A percentile compares a stretch with the other conserved stretches of the same genome.
Conservation (phyloP, 768 basidiomycete species). For the Dioszegia hungarica region DNA sequence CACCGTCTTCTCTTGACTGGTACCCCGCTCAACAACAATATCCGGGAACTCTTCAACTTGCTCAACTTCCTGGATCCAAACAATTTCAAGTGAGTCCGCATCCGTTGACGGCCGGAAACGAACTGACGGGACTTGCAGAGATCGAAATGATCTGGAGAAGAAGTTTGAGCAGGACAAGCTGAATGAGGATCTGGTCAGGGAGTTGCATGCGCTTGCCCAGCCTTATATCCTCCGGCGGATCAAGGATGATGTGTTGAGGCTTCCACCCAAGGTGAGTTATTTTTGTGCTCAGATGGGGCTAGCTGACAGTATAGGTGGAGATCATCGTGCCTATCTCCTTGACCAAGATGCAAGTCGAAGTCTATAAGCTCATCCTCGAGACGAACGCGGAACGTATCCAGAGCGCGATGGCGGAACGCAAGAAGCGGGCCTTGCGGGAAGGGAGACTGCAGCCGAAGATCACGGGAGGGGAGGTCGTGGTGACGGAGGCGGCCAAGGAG, state of each 20-base stretch:
- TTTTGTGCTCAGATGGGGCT: no score
- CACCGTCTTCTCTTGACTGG: slow-evolving; percentile 90
- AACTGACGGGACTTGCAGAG: slow-evolving; percentile 53
- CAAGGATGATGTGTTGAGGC: slow-evolving; percentile 82
- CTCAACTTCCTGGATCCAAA: slow-evolving; percentile 74
- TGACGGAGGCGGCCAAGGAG: neutral
- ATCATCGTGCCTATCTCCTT: slow-evolving; percentile 75
- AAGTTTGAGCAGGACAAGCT: slow-evolving; percentile 63
- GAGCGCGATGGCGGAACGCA: neutral
- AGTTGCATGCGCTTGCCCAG: slow-evolving; percentile 67
- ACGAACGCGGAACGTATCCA: slow-evolving; percentile 29
- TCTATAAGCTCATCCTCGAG: slow-evolving; percentile 83
- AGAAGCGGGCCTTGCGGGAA: neutral
- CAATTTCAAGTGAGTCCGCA: slow-evolving; percentile 31
- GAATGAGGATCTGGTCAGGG: slow-evolving; percentile 70
- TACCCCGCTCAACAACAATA: slow-evolving; percentile 96
- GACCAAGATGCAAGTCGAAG: slow-evolving; percentile 76
- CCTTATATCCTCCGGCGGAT: slow-evolving; percentile 91
- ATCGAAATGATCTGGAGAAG: slow-evolving; percentile 68
- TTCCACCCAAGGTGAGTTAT: slow-evolving; percentile 81
- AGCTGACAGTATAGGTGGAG: slow-evolving; percentile 38
- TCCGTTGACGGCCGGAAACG: neutral
- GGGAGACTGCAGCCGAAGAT: neutral
- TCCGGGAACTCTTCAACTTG: slow-evolving; percentile 90
- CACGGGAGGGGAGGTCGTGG: neutral